Evolutionary conservation across 441 rosid species (phyloP), one percentile per base, ranked within the genome.

Genomic region (Gossypium aridum): DNA sequence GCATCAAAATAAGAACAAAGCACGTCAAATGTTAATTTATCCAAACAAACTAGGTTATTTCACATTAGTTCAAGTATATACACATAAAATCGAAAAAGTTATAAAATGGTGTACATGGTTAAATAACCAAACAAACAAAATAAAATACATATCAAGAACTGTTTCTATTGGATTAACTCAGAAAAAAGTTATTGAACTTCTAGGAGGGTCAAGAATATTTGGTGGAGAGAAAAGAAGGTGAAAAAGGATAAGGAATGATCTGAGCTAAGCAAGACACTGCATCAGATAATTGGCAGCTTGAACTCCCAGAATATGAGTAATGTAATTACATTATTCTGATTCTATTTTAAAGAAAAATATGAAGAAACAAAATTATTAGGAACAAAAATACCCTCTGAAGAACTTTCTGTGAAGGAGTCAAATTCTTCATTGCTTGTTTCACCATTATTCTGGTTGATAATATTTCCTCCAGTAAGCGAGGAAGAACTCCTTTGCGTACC

Each of bases 361-460:
- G 62, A 54, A 17, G 57, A 73, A 47, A 59, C 13, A 56, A 47
- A 25, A 9, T 51, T 56, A 22, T 43, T 7, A 39, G 75, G 4
- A 3, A 61, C 73, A 61, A 78, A 23, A 88, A 81, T 91, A 96
- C 99, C 94, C 97, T 87, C 71, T 79, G 89, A 83, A 91, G 97
- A 84, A 96, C 89, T 83, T 84, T 85, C 79, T 92, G 88, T 23
- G 96, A 80, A 79, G 97, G 88, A 80, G 80, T 82, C 88, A 96
- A 84, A 82, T 89, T 96, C 83, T 91, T 96, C 91, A 96, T 91
- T 16, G 97, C 96, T 76, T 85, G 92, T 80, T 93, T 96, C 79
- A 96, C 92, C 98, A 96, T 92, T 85, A 96, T 86, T 84, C 99
- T 90, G 51, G 98, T 93, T 22, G 98, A 91, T 78, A 93, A 83